phyloP scores from a whole-genome alignment of 495 filamentous ascomycete genomes.

The Ramalina peruviana region DNA sequence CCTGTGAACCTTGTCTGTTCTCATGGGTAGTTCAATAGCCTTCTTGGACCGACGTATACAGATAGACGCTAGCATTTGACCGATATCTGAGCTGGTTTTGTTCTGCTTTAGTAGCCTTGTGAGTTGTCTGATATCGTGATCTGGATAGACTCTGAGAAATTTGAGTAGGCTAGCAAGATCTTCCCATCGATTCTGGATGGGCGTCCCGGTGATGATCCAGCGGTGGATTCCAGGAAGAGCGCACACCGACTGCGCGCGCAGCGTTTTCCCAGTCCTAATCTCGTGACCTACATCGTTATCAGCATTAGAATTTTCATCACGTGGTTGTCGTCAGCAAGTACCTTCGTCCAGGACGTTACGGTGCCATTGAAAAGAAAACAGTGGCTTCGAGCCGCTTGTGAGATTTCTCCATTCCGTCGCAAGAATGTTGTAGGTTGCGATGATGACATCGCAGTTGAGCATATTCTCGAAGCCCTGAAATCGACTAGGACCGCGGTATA shows the following conservation, averaged over 20 bases:
- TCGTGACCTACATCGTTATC: conserved; percentile 20
- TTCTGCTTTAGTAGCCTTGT: conserved; percentile 22
- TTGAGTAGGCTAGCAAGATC: conserved; percentile 26
- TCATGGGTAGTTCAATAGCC: conserved; percentile 21
- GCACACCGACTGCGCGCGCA: conserved; percentile 23
- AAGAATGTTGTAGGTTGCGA: conserved; percentile 30
- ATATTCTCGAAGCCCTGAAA: conserved; percentile 8
- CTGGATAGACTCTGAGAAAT: conserved; percentile 27
- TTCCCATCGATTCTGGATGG: conserved; percentile 27
- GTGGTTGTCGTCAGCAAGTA: conserved; percentile 3
- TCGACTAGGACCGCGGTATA: conserved; percentile 21
- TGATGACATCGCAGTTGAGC: conserved; percentile 14
- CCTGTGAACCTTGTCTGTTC: conserved; percentile 15
- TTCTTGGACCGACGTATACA: conserved; percentile 26
- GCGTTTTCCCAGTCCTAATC: conserved; percentile 22
- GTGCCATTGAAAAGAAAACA: conserved; percentile 24
- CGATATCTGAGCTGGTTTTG: conserved; percentile 2
- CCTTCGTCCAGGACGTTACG: conserved; percentile 35
- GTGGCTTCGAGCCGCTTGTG: not conserved
- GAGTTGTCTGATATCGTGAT: conserved; percentile 21
- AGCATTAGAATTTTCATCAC: not conserved
- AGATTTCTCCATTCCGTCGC: conserved; percentile 20
- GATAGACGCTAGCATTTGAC: conserved; percentile 21
- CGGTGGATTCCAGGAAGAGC: conserved; percentile 18
- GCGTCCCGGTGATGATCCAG: conserved; percentile 32